Conservation (phyloP, 352 stramenopile species). For the Pythium biforme region DNA sequence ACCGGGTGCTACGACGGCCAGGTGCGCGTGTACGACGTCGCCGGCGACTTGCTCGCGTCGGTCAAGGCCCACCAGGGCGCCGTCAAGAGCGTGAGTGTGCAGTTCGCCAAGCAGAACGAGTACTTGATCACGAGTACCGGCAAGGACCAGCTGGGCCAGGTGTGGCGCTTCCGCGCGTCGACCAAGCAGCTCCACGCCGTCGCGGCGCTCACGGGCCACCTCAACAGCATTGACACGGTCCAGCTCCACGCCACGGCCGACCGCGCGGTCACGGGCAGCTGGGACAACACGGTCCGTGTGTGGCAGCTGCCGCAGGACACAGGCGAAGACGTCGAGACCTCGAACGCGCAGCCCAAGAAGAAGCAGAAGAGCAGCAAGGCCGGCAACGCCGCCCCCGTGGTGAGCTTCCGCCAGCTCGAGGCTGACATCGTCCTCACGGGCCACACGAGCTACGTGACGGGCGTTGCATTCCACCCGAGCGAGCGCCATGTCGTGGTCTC, state of each 20-base stretch:
- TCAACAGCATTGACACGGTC: constrained; percentile 82
- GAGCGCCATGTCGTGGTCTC: constrained; percentile 59
- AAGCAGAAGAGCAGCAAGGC: constrained; percentile 59
- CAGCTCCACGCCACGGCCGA: constrained; percentile 31
- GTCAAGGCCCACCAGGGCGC: constrained; percentile 78
- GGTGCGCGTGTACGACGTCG: constrained; percentile 71
- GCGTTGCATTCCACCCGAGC: constrained; percentile 66
- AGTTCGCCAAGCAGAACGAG: constrained; percentile 36
- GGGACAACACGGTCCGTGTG: constrained; percentile 85
- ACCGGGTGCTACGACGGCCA: constrained; percentile 88
- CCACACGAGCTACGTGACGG: constrained; percentile 76
- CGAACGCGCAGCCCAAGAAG: constrained; percentile 48
- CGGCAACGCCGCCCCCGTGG: constrained; percentile 23
- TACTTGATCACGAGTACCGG: constrained; percentile 72
- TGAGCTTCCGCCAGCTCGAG: constrained; percentile 71
- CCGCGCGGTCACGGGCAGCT: constrained; percentile 68
- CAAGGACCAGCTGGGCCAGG: constrained; percentile 74
- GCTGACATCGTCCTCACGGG: constrained; percentile 73
- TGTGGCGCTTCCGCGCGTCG: constrained; percentile 52
- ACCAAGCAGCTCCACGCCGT: constrained; percentile 45
- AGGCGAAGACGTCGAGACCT: constrained; percentile 15
- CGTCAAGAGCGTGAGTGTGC: constrained; percentile 62
- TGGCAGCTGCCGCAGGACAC: constrained; percentile 40
- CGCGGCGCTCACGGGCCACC: constrained; percentile 62
- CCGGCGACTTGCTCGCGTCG: constrained; percentile 47